These are phyloP conservation scores for Fusarium keratoplasticum DNA, from an alignment of 2,329 filamentous ascomycete genomes.

Conservation along the genomic window DNA sequence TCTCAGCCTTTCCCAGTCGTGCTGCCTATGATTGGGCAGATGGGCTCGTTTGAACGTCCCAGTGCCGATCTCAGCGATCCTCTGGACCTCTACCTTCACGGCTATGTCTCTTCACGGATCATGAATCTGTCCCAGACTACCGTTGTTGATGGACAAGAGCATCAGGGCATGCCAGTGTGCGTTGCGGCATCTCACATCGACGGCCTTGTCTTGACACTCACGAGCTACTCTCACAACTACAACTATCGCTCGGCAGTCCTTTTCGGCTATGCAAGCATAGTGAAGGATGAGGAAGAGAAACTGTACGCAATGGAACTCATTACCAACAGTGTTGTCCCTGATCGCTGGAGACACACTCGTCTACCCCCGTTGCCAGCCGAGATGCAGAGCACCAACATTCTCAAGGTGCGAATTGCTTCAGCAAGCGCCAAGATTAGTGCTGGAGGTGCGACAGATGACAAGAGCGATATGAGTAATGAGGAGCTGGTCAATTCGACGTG, in stretches of 20 bases:
- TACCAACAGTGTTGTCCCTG: slow-evolving; percentile 77
- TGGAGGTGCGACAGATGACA: slow-evolving; percentile 70
- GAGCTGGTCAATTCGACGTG: slow-evolving; percentile 58
- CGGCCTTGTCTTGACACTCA: slow-evolving; percentile 82
- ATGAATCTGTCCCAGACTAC: slow-evolving; percentile 68
- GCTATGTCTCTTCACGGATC: slow-evolving; percentile 83
- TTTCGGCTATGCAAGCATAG: slow-evolving; percentile 77
- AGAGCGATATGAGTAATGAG: slow-evolving; percentile 58
- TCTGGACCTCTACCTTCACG: slow-evolving; percentile 83
- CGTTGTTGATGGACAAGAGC: background rate
- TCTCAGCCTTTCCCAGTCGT: slow-evolving; percentile 78
- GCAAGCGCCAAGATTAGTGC: slow-evolving; percentile 82
- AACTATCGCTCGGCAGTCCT: slow-evolving; percentile 87
- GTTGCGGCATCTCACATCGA: slow-evolving; percentile 81
- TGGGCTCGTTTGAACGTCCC: slow-evolving; percentile 76
- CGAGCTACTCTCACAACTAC: slow-evolving; percentile 84
- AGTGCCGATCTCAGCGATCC: slow-evolving; percentile 72
- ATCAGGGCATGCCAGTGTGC: slow-evolving; percentile 74
- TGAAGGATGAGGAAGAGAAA: slow-evolving; percentile 77
- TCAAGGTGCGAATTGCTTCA: slow-evolving; percentile 75
- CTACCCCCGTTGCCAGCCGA: slow-evolving; percentile 78
- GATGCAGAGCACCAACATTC: slow-evolving; percentile 78
- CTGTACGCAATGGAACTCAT: slow-evolving; percentile 83
- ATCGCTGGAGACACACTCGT: slow-evolving; percentile 76
- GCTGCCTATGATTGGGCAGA: slow-evolving; percentile 88